Base-by-base conservation (phyloP, 257 asterid genomes). In the Solanum corneliomulleri region DNA sequence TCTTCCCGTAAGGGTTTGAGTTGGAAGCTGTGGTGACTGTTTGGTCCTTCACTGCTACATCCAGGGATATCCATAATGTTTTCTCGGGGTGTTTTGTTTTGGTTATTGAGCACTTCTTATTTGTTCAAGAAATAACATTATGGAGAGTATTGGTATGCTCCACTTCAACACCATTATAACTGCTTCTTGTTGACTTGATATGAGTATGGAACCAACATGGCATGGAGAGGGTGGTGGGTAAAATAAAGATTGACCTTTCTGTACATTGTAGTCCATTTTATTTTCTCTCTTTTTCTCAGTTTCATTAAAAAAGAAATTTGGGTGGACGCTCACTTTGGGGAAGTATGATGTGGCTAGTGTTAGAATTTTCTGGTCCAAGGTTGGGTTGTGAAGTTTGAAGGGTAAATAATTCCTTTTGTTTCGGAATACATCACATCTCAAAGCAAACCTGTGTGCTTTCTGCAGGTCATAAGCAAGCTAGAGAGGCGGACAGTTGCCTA, bases 401-500 rank as follows among this genome's bases (percentile, higher is more conserved):
- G 41, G 66, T 80, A 27, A 47, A 80, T 9, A 45, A 7, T 47
- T 80, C 31, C 42, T 18, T 80, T 49, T 47, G 68, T 49, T 80
- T 78, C 56, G 69, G 68, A 80, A 47, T 39, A 80, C 25, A 23
- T 49, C 27, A 49, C 44, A 80, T 80, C 69, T 49, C 6, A 18
- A 80, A 80, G 44, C 18, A 23, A 31, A 69, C 68, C 78, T 31
- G 72, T 88, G 44, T 49, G 69, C 68, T 80, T 31, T 37, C 75
- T 88, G 74, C 93, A 96, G 99, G 95, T 96, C 82, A 92, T 96
- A 44, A 94, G 94, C 93, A 93, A 92, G 92, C 39, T 90, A 31
- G 98, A 94, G 85, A 89, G 97, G 13, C 90, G 91, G 31, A 96
- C 97, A 60, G 98, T 94, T 82, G 99, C 99, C 76, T 95, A 94